These are phyloP conservation scores for Neopestalotiopsis clavispora DNA, from an alignment of 2,329 filamentous ascomycete species.

Conservation along the genomic window DNA sequence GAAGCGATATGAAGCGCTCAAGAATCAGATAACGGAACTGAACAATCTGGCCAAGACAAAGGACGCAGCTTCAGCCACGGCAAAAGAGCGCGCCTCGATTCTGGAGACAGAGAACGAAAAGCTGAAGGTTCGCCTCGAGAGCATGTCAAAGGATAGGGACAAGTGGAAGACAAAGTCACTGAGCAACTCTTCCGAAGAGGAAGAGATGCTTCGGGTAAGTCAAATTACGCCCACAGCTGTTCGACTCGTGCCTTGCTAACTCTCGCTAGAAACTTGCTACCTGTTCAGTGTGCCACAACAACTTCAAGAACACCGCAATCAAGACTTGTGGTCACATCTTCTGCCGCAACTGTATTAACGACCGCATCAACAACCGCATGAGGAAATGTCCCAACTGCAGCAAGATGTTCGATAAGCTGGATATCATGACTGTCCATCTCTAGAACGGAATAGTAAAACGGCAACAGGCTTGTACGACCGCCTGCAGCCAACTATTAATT, in stretches of 20 bases:
- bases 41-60: slow-evolving; percentile 76
- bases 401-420: slow-evolving; percentile 87
- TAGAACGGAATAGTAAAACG: slow-evolving; percentile 24
- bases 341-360: slow-evolving; percentile 88
- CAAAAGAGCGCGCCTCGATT: slow-evolving; percentile 62
- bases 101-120: slow-evolving; percentile 80
- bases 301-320: slow-evolving; percentile 92
- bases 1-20: slow-evolving; percentile 73
- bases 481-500: neutral
- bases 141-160: slow-evolving; percentile 82
- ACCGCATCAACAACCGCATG: slow-evolving; percentile 86
- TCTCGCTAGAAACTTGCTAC: slow-evolving; percentile 70
- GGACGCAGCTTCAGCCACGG: slow-evolving; percentile 62
- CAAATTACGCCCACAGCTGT: slow-evolving; percentile 29
- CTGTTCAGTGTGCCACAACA: slow-evolving; percentile 89
- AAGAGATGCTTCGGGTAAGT: slow-evolving; percentile 86
- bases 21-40: slow-evolving; percentile 77
- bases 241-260: slow-evolving; percentile 36
- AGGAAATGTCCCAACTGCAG: slow-evolving; percentile 96
- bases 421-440: slow-evolving; percentile 77
- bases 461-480: neutral
- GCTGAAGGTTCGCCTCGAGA: slow-evolving; percentile 76
- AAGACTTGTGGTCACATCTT: slow-evolving; percentile 96
- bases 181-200: slow-evolving; percentile 80
- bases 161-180: slow-evolving; percentile 83